These are phyloP conservation scores for Phialophora macrospora DNA, from an alignment of 2,329 filamentous ascomycete genomes.

Conservation along the genomic window DNA sequence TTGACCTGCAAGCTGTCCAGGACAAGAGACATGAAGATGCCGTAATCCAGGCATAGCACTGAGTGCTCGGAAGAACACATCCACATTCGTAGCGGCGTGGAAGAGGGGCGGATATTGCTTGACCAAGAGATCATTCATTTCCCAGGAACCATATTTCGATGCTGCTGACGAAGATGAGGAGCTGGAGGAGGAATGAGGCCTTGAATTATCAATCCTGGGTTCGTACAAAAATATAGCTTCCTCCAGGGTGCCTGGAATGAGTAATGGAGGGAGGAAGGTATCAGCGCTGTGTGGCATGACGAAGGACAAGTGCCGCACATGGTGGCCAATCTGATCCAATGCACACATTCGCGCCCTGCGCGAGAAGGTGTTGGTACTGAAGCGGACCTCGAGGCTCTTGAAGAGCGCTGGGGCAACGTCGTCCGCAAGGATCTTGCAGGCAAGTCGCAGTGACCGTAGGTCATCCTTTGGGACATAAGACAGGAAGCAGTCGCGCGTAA, in stretches of 20 bases:
- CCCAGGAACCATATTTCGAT: slow-evolving; percentile 78
- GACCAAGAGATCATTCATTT: slow-evolving; percentile 79
- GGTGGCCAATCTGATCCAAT: slow-evolving; percentile 75
- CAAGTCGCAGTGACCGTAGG: slow-evolving; percentile 45
- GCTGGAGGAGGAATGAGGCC: slow-evolving; percentile 58
- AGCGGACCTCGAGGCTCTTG: slow-evolving; percentile 52
- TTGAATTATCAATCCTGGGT: slow-evolving; percentile 68
- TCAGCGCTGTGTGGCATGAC: slow-evolving; percentile 74
- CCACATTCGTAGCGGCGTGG: slow-evolving; percentile 85
- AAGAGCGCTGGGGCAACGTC: slow-evolving; percentile 49
- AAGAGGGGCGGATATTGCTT: slow-evolving; percentile 88
- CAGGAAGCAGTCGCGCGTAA: slow-evolving; percentile 44
- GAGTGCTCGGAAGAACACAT: slow-evolving; percentile 79
- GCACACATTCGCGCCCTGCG: slow-evolving; percentile 73
- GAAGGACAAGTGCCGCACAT: slow-evolving; percentile 80
- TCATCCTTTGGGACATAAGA: slow-evolving; percentile 43
- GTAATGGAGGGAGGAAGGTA: slow-evolving; percentile 81
- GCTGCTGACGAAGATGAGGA: slow-evolving; percentile 48
- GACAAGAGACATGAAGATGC: slow-evolving; percentile 77
- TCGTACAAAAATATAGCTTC: slow-evolving; percentile 83
- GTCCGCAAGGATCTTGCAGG: slow-evolving; percentile 45
- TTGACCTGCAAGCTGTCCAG: slow-evolving; percentile 70
- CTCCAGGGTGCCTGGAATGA: slow-evolving; percentile 75
- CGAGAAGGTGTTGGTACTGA: slow-evolving; percentile 71
- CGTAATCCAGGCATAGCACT: slow-evolving; percentile 69